Evolutionary conservation across 1,284 basidiomycete genomes (phyloP), one percentile per base, ranked within the genome.

Genomic region (Leccinum ponderosum): DNA sequence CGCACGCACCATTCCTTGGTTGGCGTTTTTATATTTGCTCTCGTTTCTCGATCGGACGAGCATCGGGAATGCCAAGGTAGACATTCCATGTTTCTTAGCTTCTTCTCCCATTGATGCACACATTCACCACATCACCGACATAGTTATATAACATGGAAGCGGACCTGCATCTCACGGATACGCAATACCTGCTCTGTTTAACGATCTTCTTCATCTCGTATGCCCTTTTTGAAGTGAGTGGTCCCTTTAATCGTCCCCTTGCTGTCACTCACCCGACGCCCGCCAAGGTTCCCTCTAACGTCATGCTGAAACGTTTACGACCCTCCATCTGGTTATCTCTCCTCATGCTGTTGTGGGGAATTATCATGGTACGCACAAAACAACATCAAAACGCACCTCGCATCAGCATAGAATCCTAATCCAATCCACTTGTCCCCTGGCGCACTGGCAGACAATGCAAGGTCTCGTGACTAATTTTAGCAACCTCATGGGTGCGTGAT

Each of bases 31-130:
- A 62, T 93, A 92, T 75, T 78, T 93, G 42, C 77, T 93, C 51
- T 87, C 87, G 64, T 90, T 90, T 75, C 74, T 89, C 54, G 92
- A 94, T 75, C 83, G 92, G 60, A 88, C 90, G 47, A 91, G 89
- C 67, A 90, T 94, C 65, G 92, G 91, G 70, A 93, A 93, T 75
- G 90, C 90, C 8, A 87, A 85, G 76, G 85, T 90, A 31, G 1
- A 55, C 22, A 54, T 17, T 39, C 12, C 15, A 39, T 39, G 37
- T 39, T n/a, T 15, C 37, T n/a, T 8, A 8, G 7, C 44, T 50
- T 14, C 6, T 12, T 1, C 7, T 3, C 7, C 8, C 3, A 7
- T 31, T 27, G n/a, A 12, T 12, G 6, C 17, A 14, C 44, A 1
- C 58, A 9, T n/a, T 11, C 35, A 35, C 35, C 22, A 15, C 8